Base-by-base conservation (phyloP, 2,329 filamentous ascomycete species). In the Coniella vitis region DNA sequence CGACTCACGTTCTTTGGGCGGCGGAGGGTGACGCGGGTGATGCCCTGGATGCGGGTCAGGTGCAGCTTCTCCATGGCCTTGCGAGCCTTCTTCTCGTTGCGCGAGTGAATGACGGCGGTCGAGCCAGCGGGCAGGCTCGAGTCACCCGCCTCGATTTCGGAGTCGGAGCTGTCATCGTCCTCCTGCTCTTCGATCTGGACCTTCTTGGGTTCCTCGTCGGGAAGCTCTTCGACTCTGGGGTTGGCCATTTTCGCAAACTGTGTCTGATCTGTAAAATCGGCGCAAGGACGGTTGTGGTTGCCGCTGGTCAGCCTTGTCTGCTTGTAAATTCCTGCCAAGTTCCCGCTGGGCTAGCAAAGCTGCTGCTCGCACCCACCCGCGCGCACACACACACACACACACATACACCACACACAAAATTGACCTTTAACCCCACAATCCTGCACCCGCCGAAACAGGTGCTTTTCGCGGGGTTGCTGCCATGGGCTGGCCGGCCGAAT, bases 81-180 rank as follows among this genome's bases (percentile, higher is more conserved):
- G 76, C 93, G 86, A 64, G 93, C 94, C 85, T 98, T 98, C 87
- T 98, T 98, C 86, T 98, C 93, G 78, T 97, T 97, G 73, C 93
- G 90, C 68, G 89, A 95, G 82, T 97, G 91, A 66, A 98, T 85
- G 63, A 93, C 83, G 66, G 91, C 86, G 58, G 86, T 83, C 65
- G 90, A 87, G 67, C 91, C 93, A 60, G 87, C 85, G 68, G 91
- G 89, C 59, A 80, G 69, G 60, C 68, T 70, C 56, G 69, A 66
- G 54, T 81, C 45, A 60, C 76, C 82, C 55, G 81, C 84, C 70
- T 93, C 90, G 62, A 80, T 84, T 63, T 86, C 86, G 63, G 85
- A 87, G 60, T 88, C 84, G 64, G 82, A 83, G 74, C 79, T 84
- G 66, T 78, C 82, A 58, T 83, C 82, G 57, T 78, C 78, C 56